Evolutionary conservation across 495 filamentous ascomycete species (phyloP).

Genomic region (Achaetomiella virescens): DNA sequence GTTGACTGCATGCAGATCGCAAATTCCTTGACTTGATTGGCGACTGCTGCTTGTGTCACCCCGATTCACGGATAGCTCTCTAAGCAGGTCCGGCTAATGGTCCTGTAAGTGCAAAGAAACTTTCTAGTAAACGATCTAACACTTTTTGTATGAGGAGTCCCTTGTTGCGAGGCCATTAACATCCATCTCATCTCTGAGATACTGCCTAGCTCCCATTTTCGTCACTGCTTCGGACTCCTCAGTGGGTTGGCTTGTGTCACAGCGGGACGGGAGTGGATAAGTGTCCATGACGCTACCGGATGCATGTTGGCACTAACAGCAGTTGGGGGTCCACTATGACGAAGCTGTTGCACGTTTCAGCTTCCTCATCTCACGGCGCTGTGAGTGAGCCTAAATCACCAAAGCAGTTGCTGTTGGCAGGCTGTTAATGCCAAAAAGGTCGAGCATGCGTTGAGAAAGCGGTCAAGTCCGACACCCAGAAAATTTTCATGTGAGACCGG

Average conservation of each 20-base stretch:
- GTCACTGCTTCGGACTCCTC: background rate
- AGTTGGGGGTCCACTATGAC: conserved; percentile 5
- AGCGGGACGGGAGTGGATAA: background rate
- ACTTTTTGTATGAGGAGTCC: too few species aligned
- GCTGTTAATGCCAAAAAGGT: too few species aligned
- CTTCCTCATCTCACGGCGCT: background rate
- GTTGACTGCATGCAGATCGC: conserved; percentile 1
- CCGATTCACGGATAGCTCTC: background rate
- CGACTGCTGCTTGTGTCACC: background rate
- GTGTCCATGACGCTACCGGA: conserved; percentile 9
- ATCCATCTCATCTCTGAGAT: background rate
- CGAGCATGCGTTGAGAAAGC: too few species aligned
- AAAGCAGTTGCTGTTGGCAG: too few species aligned
- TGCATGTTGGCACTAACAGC: conserved; percentile 1
- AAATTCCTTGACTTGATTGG: conserved; percentile 3
- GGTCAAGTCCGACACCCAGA: too few species aligned
- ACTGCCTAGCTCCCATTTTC: background rate
- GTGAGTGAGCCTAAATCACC: background rate
- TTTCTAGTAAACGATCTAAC: too few species aligned
- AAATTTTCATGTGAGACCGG: too few species aligned
- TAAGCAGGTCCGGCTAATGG: background rate
- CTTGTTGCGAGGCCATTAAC: too few species aligned
- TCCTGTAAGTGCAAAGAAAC: background rate
- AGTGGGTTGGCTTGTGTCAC: background rate
- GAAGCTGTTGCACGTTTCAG: background rate